Conservation (phyloP, 345 rosid species). For the Populus simonii region DNA sequence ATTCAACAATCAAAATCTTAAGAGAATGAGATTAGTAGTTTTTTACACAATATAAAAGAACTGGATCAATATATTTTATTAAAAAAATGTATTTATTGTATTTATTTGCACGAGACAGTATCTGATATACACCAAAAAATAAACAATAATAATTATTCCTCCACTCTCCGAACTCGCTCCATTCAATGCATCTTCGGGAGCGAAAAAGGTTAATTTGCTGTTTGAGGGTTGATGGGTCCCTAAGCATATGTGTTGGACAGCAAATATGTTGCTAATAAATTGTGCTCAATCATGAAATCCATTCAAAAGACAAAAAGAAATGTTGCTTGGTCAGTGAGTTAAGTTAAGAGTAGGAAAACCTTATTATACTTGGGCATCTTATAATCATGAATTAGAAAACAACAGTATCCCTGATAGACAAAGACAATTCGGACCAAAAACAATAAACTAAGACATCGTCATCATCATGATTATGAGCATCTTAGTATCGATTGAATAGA, state of each 20-base stretch:
- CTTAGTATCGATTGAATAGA: constrained; percentile 20
- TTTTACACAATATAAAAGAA: too few relatives aligned
- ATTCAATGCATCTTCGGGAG: too few relatives aligned
- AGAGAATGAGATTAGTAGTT: too few relatives aligned
- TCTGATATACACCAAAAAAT: too few relatives aligned
- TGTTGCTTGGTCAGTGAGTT: too few relatives aligned
- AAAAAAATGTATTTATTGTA: too few relatives aligned
- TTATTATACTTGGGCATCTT: not conserved
- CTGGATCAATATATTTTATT: too few relatives aligned
- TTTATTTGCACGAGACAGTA: too few relatives aligned
- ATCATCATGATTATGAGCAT: constrained; percentile 19
- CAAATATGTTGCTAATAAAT: not conserved
- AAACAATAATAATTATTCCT: too few relatives aligned
- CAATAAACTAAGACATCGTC: not conserved
- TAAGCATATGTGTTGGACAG: not conserved
- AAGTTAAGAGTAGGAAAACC: not conserved
- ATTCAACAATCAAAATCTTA: too few relatives aligned
- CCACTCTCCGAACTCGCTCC: too few relatives aligned
- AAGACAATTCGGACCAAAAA: constrained; percentile 3
- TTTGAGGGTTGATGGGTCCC: not conserved
- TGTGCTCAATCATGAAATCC: constrained; percentile 4
- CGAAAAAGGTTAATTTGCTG: too few relatives aligned
- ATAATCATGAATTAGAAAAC: constrained; percentile 14
- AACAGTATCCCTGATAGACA: constrained; percentile 29
- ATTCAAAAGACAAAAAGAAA: not conserved